These are phyloP conservation scores for Penicillium sp. DNA, from an alignment of 2,329 filamentous ascomycete species.

Conservation along the genomic window DNA sequence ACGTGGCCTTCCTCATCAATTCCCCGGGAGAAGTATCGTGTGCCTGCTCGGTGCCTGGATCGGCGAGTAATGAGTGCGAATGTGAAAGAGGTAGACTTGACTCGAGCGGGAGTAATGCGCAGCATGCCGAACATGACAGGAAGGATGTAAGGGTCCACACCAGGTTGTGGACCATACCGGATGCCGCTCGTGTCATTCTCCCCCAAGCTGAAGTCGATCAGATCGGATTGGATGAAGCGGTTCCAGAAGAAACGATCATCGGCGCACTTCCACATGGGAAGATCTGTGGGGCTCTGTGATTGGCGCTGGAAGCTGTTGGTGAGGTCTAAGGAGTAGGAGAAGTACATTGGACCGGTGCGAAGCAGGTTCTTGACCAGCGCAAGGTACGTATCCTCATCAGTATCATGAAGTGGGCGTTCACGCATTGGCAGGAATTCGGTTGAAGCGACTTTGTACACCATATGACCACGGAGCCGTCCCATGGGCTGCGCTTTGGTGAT, in stretches of 20 bases:
- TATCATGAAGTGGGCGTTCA: constrained; percentile 86
- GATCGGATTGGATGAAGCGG: constrained; percentile 82
- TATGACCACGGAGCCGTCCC: constrained; percentile 89
- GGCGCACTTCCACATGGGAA: constrained; percentile 84
- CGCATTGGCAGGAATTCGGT: constrained; percentile 94
- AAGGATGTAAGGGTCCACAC: constrained; percentile 85
- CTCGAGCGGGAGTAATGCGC: constrained; percentile 79
- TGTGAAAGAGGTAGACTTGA: constrained; percentile 82
- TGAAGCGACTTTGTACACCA: constrained; percentile 87
- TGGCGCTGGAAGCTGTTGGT: constrained; percentile 97
- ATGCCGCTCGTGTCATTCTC: constrained; percentile 48
- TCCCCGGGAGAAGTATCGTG: constrained; percentile 91
- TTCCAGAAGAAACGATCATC: constrained; percentile 99
- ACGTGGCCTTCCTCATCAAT: constrained; percentile 91
- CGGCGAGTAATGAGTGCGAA: constrained; percentile 85
- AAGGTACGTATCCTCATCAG: constrained; percentile 92
- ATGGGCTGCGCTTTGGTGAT: constrained; percentile 93
- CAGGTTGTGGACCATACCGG: constrained; percentile 62
- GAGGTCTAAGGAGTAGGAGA: constrained; percentile 94
- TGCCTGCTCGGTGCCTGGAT: constrained; percentile 84
- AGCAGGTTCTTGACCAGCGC: constrained; percentile 77
- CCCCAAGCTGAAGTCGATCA: constrained; percentile 82
- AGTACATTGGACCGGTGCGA: constrained; percentile 88
- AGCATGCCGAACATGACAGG: constrained; percentile 97
- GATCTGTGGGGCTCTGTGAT: constrained; percentile 68